Evolutionary conservation across 306 rosid species (phyloP).

Genomic region (Rosa chinensis): DNA sequence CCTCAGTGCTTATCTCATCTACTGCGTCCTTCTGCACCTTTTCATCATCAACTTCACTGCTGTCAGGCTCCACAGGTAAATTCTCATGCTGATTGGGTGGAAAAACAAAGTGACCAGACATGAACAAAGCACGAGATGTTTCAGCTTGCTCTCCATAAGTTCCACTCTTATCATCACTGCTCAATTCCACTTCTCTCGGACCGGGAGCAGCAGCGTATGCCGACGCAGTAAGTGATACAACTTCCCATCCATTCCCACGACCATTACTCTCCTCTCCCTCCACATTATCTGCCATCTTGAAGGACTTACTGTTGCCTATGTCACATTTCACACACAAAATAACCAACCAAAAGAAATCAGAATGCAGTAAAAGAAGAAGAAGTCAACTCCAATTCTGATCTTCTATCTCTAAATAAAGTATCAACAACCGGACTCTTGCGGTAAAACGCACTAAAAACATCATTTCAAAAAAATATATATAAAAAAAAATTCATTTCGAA

Average conservation of each 20-base stretch:
- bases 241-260: conserved; percentile 96
- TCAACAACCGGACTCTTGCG: background rate
- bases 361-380: background rate
- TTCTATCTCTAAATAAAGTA: background rate
- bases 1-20: conserved; percentile 45
- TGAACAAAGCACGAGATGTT: conserved; percentile 74
- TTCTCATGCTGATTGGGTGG: conserved; percentile 84
- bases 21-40: conserved; percentile 41
- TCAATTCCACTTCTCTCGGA: conserved; percentile 51
- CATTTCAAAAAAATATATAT: rapidly evolving
- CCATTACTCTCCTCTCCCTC: conserved; percentile 60
- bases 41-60: conserved; percentile 43
- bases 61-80: conserved; percentile 69
- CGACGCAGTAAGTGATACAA: conserved; percentile 90
- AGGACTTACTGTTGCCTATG: conserved; percentile 4
- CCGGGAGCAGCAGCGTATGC: conserved; percentile 92
- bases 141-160: conserved; percentile 52
- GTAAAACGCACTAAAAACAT: background rate
- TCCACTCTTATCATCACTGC: conserved; percentile 42
- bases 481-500: background rate
- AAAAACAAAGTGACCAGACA: conserved; percentile 90
- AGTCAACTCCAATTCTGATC: background rate
- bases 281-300: conserved; percentile 70
- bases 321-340: background rate
- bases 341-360: background rate